Evolutionary conservation across 345 rosid genomes (phyloP).

Genomic region (Geranium rotundifolium): DNA sequence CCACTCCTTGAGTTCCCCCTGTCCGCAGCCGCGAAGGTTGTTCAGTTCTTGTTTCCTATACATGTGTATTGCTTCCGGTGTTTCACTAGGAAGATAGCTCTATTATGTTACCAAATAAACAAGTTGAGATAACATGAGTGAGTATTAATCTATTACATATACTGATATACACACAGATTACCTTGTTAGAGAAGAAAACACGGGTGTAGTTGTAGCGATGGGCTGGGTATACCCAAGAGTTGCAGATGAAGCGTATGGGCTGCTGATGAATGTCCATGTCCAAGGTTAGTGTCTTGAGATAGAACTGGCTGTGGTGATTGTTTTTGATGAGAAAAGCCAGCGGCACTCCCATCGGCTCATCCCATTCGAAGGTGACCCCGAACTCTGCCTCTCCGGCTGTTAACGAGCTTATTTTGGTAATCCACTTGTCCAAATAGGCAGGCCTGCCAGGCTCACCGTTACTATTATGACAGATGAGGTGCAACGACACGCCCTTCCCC

Average conservation of each 20-base stretch:
- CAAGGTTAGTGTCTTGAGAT: constrained; percentile 8
- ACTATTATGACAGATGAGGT: no score
- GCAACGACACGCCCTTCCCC: not conserved
- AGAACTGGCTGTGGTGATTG: constrained; percentile 12
- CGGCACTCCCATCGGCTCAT: constrained; percentile 6
- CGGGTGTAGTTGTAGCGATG: constrained; percentile 11
- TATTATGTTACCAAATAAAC: not conserved
- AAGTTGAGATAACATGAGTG: no score
- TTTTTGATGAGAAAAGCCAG: constrained; percentile 6
- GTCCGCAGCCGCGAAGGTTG: constrained; percentile 44
- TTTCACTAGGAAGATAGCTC: constrained; percentile 7
- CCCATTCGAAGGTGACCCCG: constrained; percentile 9
- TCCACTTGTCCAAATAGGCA: constrained; percentile 12
- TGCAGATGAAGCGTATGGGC: constrained; percentile 10
- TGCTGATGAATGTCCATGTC: constrained; percentile 5
- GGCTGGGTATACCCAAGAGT: constrained; percentile 15
- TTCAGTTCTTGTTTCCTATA: constrained; percentile 52
- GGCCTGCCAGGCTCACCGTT: constrained; percentile 8
- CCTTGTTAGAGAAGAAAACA: constrained; percentile 17
- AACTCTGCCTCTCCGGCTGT: constrained; percentile 11
- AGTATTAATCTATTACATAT: no score
- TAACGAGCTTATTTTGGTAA: constrained; percentile 2
- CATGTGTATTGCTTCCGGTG: constrained; percentile 47
- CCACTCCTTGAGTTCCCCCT: constrained; percentile 53
- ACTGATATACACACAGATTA: no score